Conservation (phyloP, 306 rosid species). For the Vigna angularis region DNA sequence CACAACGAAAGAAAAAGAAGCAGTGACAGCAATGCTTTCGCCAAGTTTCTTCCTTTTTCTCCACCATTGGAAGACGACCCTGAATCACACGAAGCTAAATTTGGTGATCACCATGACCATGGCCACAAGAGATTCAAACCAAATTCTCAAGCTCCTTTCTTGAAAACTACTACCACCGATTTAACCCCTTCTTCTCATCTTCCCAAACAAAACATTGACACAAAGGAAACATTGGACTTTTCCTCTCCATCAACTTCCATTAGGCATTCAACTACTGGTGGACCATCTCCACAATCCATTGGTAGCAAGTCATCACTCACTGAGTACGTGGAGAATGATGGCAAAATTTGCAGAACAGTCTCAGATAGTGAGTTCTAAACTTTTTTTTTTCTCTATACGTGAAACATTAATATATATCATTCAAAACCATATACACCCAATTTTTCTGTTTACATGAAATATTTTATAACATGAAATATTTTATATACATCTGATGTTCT, state of each 20-base stretch:
- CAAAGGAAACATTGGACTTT: not conserved
- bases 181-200: conserved; percentile 12
- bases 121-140: conserved; percentile 38
- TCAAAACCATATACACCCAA: not conserved
- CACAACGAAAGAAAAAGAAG: conserved; percentile 42
- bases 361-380: conserved; percentile 30
- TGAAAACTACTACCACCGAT: not conserved
- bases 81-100: conserved; percentile 3
- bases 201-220: conserved; percentile 15
- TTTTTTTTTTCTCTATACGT: not conserved
- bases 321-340: conserved; percentile 7
- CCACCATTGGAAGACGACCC: conserved; percentile 30
- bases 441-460: not conserved
- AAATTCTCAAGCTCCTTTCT: conserved; percentile 1
- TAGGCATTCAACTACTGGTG: conserved; percentile 7
- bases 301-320: conserved; percentile 26
- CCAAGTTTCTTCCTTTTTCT: conserved; percentile 40
- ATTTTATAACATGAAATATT: not conserved
- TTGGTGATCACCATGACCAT: conserved; percentile 13
- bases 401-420: not conserved
- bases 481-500: not conserved
- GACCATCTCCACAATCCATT: conserved; percentile 40
- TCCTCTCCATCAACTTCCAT: conserved; percentile 38
- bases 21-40: conserved; percentile 36
- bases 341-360: not conserved